These are phyloP conservation scores for Penstemon barbatus DNA, from an alignment of 257 asterid genomes.

Conservation along the genomic window DNA sequence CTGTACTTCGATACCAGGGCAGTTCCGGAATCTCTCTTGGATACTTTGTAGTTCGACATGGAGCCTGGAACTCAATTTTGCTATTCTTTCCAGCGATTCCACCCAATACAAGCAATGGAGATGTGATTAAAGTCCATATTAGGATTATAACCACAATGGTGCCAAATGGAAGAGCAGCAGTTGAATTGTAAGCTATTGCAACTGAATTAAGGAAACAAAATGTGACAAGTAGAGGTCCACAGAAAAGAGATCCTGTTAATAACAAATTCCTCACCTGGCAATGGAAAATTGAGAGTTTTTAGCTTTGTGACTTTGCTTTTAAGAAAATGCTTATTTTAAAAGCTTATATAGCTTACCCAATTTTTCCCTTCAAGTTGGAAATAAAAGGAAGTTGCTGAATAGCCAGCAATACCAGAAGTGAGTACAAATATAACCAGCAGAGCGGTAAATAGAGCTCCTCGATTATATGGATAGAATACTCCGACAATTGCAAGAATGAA, in stretches of 20 bases:
- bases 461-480: constrained; percentile 67
- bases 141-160: constrained; percentile 79
- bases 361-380: constrained; percentile 73
- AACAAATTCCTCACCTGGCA: constrained; percentile 71
- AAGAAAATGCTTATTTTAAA: no score
- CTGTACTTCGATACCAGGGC: constrained; percentile 81
- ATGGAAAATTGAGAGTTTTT: no score
- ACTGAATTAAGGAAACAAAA: constrained; percentile 81
- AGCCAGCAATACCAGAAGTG: constrained; percentile 70
- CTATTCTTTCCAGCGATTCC: constrained; percentile 91
- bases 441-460: constrained; percentile 65
- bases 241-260: constrained; percentile 69
- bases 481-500: constrained; percentile 74
- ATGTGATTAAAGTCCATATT: constrained; percentile 84
- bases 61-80: constrained; percentile 86
- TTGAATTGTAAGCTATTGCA: constrained; percentile 80
- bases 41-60: constrained; percentile 78
- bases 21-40: constrained; percentile 80
- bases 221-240: constrained; percentile 77
- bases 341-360: constrained; percentile 43
- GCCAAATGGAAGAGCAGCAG: constrained; percentile 89
- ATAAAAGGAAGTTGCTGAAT: constrained; percentile 60
- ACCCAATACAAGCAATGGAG: constrained; percentile 77
- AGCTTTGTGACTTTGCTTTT: no score
- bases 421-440: constrained; percentile 64